These are phyloP conservation scores for Salmacisia buchloeana DNA, from an alignment of 1,284 basidiomycete species.

Conservation along the genomic window DNA sequence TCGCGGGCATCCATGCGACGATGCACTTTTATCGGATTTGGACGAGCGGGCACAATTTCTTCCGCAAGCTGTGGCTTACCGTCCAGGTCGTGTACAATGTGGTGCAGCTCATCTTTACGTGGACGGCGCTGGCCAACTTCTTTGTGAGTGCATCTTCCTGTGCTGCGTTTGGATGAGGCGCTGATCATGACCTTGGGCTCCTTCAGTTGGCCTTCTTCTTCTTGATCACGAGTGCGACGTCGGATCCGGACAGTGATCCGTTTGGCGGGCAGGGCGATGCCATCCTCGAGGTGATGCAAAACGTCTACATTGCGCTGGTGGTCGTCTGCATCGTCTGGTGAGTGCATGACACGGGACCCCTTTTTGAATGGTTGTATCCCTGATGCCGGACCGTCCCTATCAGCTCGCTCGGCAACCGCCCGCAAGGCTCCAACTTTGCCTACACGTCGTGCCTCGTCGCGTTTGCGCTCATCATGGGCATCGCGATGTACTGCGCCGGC, in stretches of 20 bases:
- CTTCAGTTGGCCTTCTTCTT: constrained; percentile 64
- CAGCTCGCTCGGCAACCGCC: constrained; percentile 12
- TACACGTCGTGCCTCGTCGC: constrained; percentile 69
- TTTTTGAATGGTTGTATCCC: too few relatives aligned
- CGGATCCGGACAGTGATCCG: constrained; percentile 59
- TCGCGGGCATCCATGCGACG: constrained; percentile 79
- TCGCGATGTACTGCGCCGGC: constrained; percentile 79
- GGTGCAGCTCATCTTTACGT: constrained; percentile 64
- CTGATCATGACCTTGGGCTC: too few relatives aligned
- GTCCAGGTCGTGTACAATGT: constrained; percentile 55
- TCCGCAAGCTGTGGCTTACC: constrained; percentile 75
- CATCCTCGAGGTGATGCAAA: constrained; percentile 19
- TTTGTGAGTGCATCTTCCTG: constrained; percentile 55
- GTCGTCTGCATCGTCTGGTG: constrained; percentile 22
- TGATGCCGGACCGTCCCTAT: too few relatives aligned
- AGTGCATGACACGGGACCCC: background rate
- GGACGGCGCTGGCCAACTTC: constrained; percentile 74
- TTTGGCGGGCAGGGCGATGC: constrained; percentile 66
- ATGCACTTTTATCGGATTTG: constrained; percentile 78
- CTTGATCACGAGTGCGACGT: constrained; percentile 55
- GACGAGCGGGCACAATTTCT: constrained; percentile 80
- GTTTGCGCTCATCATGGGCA: constrained; percentile 54
- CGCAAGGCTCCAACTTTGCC: constrained; percentile 60
- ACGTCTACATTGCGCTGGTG: constrained; percentile 27
- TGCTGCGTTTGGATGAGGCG: background rate